A percentile compares a stretch with the other conserved stretches of the same genome.
phyloP scores from a whole-genome alignment of 2,329 filamentous ascomycete genomes.

The Apiospora phragmitis region DNA sequence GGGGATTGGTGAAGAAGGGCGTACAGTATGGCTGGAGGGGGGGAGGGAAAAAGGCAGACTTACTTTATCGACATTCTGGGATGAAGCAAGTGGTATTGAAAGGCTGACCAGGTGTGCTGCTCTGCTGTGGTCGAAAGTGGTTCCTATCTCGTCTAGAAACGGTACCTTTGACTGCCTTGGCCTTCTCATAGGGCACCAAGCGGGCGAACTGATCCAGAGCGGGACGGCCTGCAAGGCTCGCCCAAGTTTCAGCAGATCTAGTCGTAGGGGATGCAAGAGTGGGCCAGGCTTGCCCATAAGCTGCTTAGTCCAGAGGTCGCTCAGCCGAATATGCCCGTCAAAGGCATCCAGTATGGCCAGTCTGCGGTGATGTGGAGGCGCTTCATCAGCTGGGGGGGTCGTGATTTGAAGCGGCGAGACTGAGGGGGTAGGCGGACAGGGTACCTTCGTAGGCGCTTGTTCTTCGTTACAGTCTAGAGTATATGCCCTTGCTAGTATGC shows the following conservation, averaged over 20 bases:
- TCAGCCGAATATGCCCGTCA: conserved; percentile 6
- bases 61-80: conserved; percentile 7
- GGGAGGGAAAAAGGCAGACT: conserved; percentile 1
- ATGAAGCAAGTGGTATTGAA: conserved; percentile 5
- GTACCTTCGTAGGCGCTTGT: background rate
- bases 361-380: conserved; percentile 2
- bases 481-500: background rate
- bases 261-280: background rate
- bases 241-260: conserved; percentile 6
- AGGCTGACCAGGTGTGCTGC: conserved; percentile 4
- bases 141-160: conserved; percentile 2
- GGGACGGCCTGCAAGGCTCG: conserved; percentile 5
- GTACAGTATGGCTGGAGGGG: conserved; percentile 1
- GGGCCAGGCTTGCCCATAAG: background rate
- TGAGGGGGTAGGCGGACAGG: background rate
- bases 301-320: background rate
- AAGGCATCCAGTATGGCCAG: conserved; percentile 3
- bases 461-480: background rate
- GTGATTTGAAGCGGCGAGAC: conserved; percentile 5
- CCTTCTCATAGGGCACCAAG: conserved; percentile 5
- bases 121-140: conserved; percentile 1
- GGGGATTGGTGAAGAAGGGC: background rate
- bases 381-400: conserved; percentile 1
- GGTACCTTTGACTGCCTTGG: background rate
- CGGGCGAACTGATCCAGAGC: conserved; percentile 5